These are phyloP conservation scores for Sarocladiaceae sp. DNA, from an alignment of 2,329 filamentous ascomycete species.

Conservation along the genomic window DNA sequence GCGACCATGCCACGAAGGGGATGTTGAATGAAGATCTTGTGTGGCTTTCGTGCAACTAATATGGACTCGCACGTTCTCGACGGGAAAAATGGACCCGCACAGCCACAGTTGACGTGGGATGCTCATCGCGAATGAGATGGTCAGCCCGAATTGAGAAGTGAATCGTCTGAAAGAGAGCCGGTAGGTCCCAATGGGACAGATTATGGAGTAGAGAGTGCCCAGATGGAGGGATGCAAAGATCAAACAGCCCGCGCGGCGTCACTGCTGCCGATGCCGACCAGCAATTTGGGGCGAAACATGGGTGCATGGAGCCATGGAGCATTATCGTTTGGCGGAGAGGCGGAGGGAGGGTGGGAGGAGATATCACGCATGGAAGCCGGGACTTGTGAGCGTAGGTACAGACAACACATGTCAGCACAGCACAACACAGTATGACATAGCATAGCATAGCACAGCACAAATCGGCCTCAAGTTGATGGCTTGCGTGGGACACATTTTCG, in stretches of 20 bases:
- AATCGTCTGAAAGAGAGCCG: neutral
- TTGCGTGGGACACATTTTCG: too few species aligned
- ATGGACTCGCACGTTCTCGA: neutral
- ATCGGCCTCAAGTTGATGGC: too few species aligned
- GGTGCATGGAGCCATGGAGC: neutral
- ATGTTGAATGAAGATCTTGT: constrained; percentile 1
- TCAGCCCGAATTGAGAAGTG: neutral
- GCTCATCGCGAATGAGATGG: neutral
- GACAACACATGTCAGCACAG: too few species aligned
- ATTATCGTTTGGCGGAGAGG: neutral
- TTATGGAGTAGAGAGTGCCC: neutral
- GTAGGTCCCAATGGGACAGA: neutral
- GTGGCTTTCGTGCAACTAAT: neutral
- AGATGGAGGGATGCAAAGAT: neutral
- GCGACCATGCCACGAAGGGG: neutral
- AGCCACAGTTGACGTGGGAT: constrained; percentile 2
- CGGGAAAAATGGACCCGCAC: neutral
- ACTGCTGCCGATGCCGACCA: constrained; percentile 7
- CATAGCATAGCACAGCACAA: too few species aligned
- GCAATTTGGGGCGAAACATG: neutral
- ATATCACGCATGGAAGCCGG: neutral
- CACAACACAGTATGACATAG: too few species aligned
- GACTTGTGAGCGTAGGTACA: neutral
- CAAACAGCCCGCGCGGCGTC: constrained; percentile 2
- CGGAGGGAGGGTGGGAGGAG: neutral